phyloP scores from a whole-genome alignment of 1,139 yeast species.

The Lizanozyma gosingica region DNA sequence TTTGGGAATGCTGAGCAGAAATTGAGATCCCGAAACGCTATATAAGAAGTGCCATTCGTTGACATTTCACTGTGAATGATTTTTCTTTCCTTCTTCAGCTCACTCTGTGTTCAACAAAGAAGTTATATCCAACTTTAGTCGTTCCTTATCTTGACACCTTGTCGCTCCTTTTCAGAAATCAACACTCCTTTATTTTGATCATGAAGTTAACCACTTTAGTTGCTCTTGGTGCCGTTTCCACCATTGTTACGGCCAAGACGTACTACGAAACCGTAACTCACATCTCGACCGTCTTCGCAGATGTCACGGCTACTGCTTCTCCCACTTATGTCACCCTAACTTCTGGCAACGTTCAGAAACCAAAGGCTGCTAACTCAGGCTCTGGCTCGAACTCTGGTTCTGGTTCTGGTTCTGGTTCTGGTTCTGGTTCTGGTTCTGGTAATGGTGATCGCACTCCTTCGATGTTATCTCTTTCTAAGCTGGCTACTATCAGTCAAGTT shows the following conservation, averaged over 20 bases:
- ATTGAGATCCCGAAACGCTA: too few species aligned
- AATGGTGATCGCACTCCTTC: constrained; percentile 9
- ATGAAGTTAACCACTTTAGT: background rate
- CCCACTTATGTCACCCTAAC: constrained; percentile 2
- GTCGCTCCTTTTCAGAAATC: background rate
- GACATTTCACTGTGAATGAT: too few species aligned
- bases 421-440: constrained; percentile 9
- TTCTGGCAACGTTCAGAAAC: constrained; percentile 1
- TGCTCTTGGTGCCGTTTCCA: constrained; percentile 1
- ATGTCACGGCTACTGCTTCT: constrained; percentile 1
- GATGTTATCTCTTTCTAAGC: background rate
- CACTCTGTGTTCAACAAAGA: too few species aligned
- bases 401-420: constrained; percentile 4
- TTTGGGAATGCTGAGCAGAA: too few species aligned
- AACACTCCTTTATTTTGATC: background rate
- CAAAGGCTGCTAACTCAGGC: constrained; percentile 1
- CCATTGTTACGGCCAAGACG: background rate
- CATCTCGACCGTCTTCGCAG: background rate
- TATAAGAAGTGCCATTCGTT: too few species aligned
- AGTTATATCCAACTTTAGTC: background rate
- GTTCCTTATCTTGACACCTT: background rate
- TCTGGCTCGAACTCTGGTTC: constrained; percentile 3
- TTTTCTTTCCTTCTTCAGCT: too few species aligned
- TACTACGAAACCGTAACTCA: background rate
- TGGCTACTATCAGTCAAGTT: constrained; percentile 3